A percentile compares a stretch with the other conserved stretches of the same genome.
Conservation (phyloP, 768 basidiomycete species). For the Boletus barrowsii region DNA sequence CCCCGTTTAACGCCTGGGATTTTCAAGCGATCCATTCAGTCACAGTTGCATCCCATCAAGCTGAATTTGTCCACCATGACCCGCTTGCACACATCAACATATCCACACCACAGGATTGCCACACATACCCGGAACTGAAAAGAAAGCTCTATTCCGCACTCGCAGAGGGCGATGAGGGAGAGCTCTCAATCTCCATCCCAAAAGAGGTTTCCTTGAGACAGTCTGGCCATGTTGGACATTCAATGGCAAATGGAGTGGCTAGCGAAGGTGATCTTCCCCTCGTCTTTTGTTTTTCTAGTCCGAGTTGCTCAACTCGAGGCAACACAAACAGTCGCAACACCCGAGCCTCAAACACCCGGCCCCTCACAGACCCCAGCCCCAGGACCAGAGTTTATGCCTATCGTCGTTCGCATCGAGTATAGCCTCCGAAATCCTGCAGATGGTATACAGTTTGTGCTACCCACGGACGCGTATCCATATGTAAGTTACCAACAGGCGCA, state of each 20-base stretch:
- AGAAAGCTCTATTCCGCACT: constrained; percentile 87
- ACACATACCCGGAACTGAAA: constrained; percentile 90
- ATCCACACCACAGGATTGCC: constrained; percentile 72
- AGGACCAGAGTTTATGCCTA: constrained; percentile 69
- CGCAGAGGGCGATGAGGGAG: constrained; percentile 91
- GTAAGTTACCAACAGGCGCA: constrained; percentile 45
- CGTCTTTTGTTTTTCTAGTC: background rate
- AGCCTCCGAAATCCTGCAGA: constrained; percentile 79
- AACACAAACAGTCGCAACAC: constrained; percentile 57
- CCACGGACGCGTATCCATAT: constrained; percentile 79
- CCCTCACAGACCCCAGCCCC: constrained; percentile 34
- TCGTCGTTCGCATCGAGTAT: constrained; percentile 75
- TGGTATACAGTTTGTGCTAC: constrained; percentile 81
- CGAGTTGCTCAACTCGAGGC: constrained; percentile 3
- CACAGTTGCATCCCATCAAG: constrained; percentile 64
- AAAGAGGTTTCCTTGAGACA: constrained; percentile 65
- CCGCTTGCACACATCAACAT: constrained; percentile 64
- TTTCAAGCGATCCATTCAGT: constrained; percentile 66
- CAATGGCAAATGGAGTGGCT: constrained; percentile 38
- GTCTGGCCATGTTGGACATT: constrained; percentile 43
- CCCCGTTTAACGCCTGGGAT: constrained; percentile 21
- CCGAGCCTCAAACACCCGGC: constrained; percentile 75
- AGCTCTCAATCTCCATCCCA: constrained; percentile 86
- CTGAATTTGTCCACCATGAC: constrained; percentile 79
- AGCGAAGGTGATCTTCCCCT: constrained; percentile 52